Evolutionary conservation across 192 early-diverging fungal genomes (phyloP).

Genomic region (Martensiomyces pterosporus): DNA sequence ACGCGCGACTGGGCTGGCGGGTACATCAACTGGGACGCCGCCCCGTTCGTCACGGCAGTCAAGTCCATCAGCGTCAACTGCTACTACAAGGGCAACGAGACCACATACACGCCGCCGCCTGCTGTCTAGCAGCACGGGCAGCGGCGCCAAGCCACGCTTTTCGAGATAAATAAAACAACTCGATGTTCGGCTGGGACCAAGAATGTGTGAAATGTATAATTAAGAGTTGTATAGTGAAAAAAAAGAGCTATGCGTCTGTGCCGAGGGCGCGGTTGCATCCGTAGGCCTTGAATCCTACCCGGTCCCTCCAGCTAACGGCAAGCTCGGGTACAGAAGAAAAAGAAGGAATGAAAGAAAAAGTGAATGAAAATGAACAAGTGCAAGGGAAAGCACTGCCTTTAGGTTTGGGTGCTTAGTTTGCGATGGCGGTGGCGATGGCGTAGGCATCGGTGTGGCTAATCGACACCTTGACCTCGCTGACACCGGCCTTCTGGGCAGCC

Average conservation of each 20-base stretch:
- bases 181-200: too few relatives aligned
- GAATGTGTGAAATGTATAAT: neutral
- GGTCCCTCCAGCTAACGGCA: constrained; percentile 1
- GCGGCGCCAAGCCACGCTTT: too few relatives aligned
- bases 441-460: constrained; percentile 90
- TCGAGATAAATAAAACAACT: too few relatives aligned
- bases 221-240: neutral
- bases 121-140: too few relatives aligned
- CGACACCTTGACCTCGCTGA: constrained; percentile 76
- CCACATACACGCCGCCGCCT: constrained; percentile 33
- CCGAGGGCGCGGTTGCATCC: constrained; percentile 25
- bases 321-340: neutral
- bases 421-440: constrained; percentile 81
- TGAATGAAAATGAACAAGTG: too few relatives aligned
- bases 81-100: constrained; percentile 53
- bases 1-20: constrained; percentile 62
- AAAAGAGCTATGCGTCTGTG: constrained; percentile 7
- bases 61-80: constrained; percentile 54
- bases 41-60: constrained; percentile 47
- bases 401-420: too few relatives aligned
- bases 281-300: constrained; percentile 16
- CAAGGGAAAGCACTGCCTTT: too few relatives aligned
- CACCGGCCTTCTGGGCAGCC: constrained; percentile 64
- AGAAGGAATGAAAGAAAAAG: constrained; percentile 1
- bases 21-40: constrained; percentile 54